Evolutionary conservation across 108 stramenopile genomes (phyloP), one percentile per base, ranked within the genome.

Genomic region (Skeletonema grethae): DNA sequence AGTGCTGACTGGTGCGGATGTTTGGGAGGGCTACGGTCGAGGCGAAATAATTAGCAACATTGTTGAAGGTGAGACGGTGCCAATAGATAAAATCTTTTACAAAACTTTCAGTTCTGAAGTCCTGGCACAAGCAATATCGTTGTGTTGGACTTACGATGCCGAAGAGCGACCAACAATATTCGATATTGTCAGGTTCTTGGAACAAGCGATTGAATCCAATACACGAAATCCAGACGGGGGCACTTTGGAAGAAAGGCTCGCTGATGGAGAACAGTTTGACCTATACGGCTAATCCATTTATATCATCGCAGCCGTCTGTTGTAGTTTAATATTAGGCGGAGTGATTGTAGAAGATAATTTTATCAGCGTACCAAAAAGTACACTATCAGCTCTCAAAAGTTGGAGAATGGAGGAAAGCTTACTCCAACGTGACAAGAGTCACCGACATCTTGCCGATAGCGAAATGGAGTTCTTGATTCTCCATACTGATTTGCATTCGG

Each of bases 101-200:
- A 50, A 70, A 48, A 60, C 64, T 3, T 64, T 56, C 8, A 50
- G 64, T 43, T 36, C 35, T 24, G 62, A 35, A 9, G 63, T 53
- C n/a, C 78, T 92, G 34, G 84, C 70, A 15, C 56, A 87, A 39
- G 79, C 82, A 32, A 87, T 92, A 57, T 57, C 76, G 35, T 53
- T 53, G 62, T 92, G 91, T 62, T 87, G 76, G 75, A 78, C 63
- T 18, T 80, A 66, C 65, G 57, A 69, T 41, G 76, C 85, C 16
- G 82, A 87, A 9, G 75, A 88, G 0, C 76, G 91, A 25, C 76
- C 87, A 12, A 66, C 73, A 11, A 89, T 89, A 56, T 91, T 91
- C 65, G 83, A 88, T 38, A 76, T 91, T 15, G 88, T 91, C 1
- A 30, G 63, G 9, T 77, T 77, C 55, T 69, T 88, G 64, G 68